Percentiles rank a stretch among this genome's conserved stretches.
These are phyloP conservation scores for Torulaspora quercuum DNA, from an alignment of 805 yeast genomes.

Conservation along the genomic window DNA sequence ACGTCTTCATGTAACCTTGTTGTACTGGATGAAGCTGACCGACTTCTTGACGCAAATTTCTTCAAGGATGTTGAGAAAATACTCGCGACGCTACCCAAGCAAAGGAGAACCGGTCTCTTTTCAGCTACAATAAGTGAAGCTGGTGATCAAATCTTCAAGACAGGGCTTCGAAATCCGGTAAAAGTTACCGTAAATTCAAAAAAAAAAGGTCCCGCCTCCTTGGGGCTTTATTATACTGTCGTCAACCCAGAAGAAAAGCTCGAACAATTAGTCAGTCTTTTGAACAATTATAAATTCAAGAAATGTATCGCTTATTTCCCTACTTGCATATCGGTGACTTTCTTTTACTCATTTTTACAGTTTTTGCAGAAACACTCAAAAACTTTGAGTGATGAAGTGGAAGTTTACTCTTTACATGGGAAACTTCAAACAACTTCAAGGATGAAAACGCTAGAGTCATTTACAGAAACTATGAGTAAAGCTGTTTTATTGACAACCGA, in stretches of 20 bases:
- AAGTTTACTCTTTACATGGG: constrained; percentile 81
- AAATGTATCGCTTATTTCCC: constrained; percentile 91
- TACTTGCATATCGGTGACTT: constrained; percentile 79
- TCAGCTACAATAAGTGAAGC: constrained; percentile 91
- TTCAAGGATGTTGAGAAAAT: constrained; percentile 64
- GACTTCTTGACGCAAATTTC: constrained; percentile 75
- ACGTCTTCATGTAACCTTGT: constrained; percentile 65
- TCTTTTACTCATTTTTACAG: constrained; percentile 60
- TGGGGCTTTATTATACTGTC: constrained; percentile 58
- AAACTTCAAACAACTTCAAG: constrained; percentile 80
- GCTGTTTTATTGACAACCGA: constrained; percentile 84
- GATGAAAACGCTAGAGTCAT: constrained; percentile 62
- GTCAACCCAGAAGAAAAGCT: constrained; percentile 61
- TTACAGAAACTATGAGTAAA: constrained; percentile 48
- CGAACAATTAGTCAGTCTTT: constrained; percentile 51
- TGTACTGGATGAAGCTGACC: constrained; percentile 91
- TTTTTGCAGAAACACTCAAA: constrained; percentile 36
- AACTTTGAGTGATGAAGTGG: constrained; percentile 31
- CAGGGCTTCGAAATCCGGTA: constrained; percentile 93
- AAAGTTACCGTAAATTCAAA: constrained; percentile 70
- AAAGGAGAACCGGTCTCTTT: constrained; percentile 87
- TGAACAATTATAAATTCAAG: constrained; percentile 54
- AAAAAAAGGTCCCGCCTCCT: constrained; percentile 54
- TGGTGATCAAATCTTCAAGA: constrained; percentile 69
- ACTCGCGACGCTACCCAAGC: constrained; percentile 72